These are phyloP conservation scores for Podospora tetraspora DNA, from an alignment of 495 filamentous ascomycete species.

Conservation along the genomic window DNA sequence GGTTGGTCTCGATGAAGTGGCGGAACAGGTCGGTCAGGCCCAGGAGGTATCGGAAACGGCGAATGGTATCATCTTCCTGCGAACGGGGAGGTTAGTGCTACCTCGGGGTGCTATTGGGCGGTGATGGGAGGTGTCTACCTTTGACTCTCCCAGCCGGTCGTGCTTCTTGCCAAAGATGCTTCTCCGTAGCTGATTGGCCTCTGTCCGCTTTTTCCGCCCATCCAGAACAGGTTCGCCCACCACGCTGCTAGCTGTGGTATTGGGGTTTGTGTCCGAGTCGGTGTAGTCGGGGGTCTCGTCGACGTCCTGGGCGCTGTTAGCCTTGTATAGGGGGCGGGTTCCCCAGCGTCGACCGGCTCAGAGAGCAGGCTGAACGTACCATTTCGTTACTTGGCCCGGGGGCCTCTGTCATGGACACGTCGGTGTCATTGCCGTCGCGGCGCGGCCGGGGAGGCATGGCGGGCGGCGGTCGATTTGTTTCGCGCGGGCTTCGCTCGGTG, in stretches of 20 bases:
- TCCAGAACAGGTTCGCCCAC: slow-evolving; percentile 65
- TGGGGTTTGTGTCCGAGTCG: slow-evolving; percentile 89
- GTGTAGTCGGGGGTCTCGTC: slow-evolving; percentile 82
- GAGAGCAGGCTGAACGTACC: slow-evolving; percentile 38
- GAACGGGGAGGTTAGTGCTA: slow-evolving; percentile 9
- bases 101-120: neutral
- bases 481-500: neutral
- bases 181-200: slow-evolving; percentile 80
- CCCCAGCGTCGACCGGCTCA: neutral
- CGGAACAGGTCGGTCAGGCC: slow-evolving; percentile 96
- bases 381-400: slow-evolving; percentile 46
- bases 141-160: slow-evolving; percentile 78
- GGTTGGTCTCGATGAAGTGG: slow-evolving; percentile 98
- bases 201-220: slow-evolving; percentile 77
- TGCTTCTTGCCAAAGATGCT: slow-evolving; percentile 94
- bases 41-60: slow-evolving; percentile 91
- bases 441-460: slow-evolving; percentile 57
- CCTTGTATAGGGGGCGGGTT: neutral
- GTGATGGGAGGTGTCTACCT: slow-evolving; percentile 51
- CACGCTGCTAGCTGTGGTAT: slow-evolving; percentile 85
- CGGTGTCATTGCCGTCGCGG: slow-evolving; percentile 41
- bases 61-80: slow-evolving; percentile 91
- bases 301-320: slow-evolving; percentile 49
- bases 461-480: slow-evolving; percentile 1
- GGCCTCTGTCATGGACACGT: slow-evolving; percentile 57